Evolutionary conservation across 2,329 filamentous ascomycete species (phyloP), one percentile per base, ranked within the genome.

Genomic region (Hypoxylon sp.): DNA sequence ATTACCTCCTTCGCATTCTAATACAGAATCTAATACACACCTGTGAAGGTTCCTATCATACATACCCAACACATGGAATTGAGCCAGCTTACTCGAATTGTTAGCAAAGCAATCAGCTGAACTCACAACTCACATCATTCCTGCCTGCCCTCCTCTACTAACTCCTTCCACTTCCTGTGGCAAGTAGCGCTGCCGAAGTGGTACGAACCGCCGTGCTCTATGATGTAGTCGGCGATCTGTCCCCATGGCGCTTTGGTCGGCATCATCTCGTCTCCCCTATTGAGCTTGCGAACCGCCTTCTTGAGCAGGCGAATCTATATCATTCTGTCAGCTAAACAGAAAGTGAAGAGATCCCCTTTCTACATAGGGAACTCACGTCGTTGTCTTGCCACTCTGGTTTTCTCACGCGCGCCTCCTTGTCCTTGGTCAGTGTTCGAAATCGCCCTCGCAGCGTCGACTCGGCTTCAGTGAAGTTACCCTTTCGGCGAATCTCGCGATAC

Each of bases 361-460:
- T 8, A 24, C 11, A 21, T 32, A 7, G 19, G 17, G 15, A 42
- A 84, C 91, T 85, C 79, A 93, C 91, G 80, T 94, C 91, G 1
- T 81, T 79, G 0, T 82, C 80, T 0, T 78, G 82, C 91, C 91
- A 94, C 63, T 85, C 79, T 0, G 92, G 91, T 77, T 87, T 89
- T 6, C 92, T 83, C 2, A 92, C 86, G 5, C 92, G 83, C 62
- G 88, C 83, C 35, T 85, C 82, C 72, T 88, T 88, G 11, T 80
- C 79, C 80, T 92, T 93, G 6, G 88, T 92, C 73, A 93, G 77
- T 2, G 85, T 88, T 3, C 92, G 83, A 72, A 87, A 89, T 0
- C 91, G 85, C 0, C 92, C 92, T 13, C 92, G 85, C 39, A 94
- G 82, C 0, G 92, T 94, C 10, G 91, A 92, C 79, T 93, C 91